phyloP scores from a whole-genome alignment of 768 basidiomycete genomes.

The Auriscalpium orientale region DNA sequence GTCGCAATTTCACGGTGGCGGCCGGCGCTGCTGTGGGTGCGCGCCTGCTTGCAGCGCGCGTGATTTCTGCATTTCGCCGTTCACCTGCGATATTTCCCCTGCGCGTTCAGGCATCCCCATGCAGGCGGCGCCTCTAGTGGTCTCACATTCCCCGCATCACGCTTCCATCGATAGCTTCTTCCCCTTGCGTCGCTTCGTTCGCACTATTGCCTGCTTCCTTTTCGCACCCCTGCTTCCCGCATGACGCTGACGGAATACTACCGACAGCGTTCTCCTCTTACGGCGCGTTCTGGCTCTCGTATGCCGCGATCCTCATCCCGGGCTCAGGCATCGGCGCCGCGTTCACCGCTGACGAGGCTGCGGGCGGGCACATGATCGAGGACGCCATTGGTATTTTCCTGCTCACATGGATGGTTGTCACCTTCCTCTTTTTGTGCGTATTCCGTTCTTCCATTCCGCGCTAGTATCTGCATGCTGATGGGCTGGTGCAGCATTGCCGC shows the following conservation, averaged over 20 bases:
- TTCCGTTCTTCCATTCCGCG: not conserved
- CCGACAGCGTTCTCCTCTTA: constrained; percentile 67
- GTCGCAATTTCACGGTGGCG: too few species aligned
- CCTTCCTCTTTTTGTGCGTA: constrained; percentile 59
- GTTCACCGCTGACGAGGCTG: constrained; percentile 27
- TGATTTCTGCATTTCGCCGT: too few species aligned
- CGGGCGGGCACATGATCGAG: constrained; percentile 27
- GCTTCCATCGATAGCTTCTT: not conserved
- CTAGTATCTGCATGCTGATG: not conserved
- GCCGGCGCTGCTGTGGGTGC: too few species aligned
- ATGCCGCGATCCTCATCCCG: constrained; percentile 65
- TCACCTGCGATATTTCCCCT: too few species aligned
- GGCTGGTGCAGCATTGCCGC: constrained; percentile 36
- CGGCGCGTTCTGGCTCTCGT: constrained; percentile 88
- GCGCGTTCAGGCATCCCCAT: too few species aligned
- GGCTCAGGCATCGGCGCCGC: constrained; percentile 52
- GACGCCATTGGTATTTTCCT: constrained; percentile 72
- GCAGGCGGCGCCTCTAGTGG: not conserved
- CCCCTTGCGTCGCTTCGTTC: not conserved
- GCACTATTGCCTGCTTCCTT: not conserved
- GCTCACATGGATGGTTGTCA: constrained; percentile 65
- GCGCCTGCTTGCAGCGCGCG: too few species aligned
- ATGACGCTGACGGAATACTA: not conserved
- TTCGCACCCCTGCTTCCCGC: not conserved
- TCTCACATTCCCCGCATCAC: not conserved